Evolutionary conservation across 75 land plant species (phyloP).

Genomic region (Larix kaempferi): DNA sequence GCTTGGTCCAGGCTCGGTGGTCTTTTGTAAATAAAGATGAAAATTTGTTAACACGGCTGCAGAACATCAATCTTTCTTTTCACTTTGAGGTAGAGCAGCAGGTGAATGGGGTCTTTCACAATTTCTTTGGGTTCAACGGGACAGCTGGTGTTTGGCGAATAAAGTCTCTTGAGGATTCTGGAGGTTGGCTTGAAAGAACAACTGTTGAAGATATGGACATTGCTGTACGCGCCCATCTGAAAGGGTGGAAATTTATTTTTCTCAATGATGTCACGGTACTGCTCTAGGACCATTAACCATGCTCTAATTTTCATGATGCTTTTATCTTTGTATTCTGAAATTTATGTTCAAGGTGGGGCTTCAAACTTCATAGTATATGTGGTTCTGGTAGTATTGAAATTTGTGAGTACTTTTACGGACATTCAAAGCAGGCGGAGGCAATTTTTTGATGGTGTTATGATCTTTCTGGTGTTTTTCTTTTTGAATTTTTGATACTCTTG

Average conservation of each 20-base stretch:
- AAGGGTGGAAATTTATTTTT: slow-evolving; percentile 84
- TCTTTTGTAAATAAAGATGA: slow-evolving; percentile 84
- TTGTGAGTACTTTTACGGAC: neutral
- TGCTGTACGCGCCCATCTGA: slow-evolving; percentile 79
- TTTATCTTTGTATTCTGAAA: neutral
- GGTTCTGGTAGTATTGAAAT: neutral
- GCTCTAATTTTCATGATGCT: neutral
- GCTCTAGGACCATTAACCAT: slow-evolving; percentile 2
- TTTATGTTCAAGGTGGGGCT: neutral
- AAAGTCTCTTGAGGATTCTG: slow-evolving; percentile 76
- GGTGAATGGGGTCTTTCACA: slow-evolving; percentile 78
- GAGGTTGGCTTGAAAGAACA: slow-evolving; percentile 89
- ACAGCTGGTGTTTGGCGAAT: slow-evolving; percentile 92
- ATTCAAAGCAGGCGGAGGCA: neutral
- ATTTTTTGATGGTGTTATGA: neutral
- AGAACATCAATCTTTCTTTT: slow-evolving; percentile 73
- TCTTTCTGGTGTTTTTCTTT: neutral
- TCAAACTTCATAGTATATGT: neutral
- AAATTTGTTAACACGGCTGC: slow-evolving; percentile 73
- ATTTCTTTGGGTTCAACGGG: slow-evolving; percentile 85
- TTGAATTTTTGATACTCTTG: neutral
- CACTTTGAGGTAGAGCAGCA: slow-evolving; percentile 95
- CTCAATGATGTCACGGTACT: slow-evolving; percentile 80
- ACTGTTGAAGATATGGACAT: slow-evolving; percentile 94
- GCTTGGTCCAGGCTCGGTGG: slow-evolving; percentile 84